Base-by-base conservation (phyloP, 2,329 filamentous ascomycete genomes). In the Venturia effusa region DNA sequence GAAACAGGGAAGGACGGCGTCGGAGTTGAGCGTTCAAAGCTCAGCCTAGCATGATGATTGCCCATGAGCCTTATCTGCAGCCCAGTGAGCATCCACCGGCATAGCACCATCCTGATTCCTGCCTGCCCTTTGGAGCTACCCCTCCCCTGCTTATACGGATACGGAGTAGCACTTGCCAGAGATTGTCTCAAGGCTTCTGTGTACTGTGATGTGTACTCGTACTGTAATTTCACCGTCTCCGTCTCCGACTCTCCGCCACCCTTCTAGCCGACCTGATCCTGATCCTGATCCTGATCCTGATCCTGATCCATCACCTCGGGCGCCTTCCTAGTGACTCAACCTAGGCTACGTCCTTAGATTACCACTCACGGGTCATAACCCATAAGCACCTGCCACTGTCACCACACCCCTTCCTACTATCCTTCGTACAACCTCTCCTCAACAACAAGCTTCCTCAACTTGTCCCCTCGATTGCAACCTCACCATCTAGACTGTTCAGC, bases 31-130 rank as follows among this genome's bases (percentile, higher is more conserved):
- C 10, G 27, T n/a, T 34, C 24, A 22, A 30, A 13, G 15, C 34
- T 57, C 51, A 57, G 51, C 51, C 51, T 57, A 57, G 27, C 51
- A 57, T 22, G 45, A 57, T 34, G n/a, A n/a, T n/a, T n/a, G n/a
- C n/a, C n/a, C n/a, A n/a, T n/a, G 51, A 57, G 51, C 51, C 30
- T 57, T 57, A 57, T 57, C 51, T 32, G 51, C 34, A 30, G n/a
- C n/a, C n/a, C n/a, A n/a, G n/a, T n/a, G n/a, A n/a, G n/a, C n/a
- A n/a, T n/a, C n/a, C 45, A 34, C 15, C 15, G 30, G 15, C 27
- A 32, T 22, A 48, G 43, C n/a, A 24, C 24, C 19, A 55, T 15
- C 24, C n/a, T n/a, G n/a, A n/a, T n/a, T n/a, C n/a, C n/a, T n/a
- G n/a, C n/a, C n/a, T 51, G 7, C 4, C 19, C 13, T 32, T 22